Percentiles rank a stretch among this genome's conserved stretches.
Conservation (phyloP, 257 asterid species). For the Thymus quinquecostatus region DNA sequence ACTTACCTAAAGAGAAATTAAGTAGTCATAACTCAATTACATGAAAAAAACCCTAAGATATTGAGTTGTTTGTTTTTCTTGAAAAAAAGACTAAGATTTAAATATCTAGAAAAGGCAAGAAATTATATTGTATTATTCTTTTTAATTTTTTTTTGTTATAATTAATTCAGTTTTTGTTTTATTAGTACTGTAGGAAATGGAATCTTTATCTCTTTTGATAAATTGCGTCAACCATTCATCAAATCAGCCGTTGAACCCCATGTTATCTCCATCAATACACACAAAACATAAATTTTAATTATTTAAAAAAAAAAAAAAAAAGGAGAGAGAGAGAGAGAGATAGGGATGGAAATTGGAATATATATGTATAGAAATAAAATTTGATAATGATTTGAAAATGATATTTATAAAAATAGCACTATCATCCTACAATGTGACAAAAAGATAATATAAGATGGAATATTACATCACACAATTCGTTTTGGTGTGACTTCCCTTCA, state of each 20-base stretch:
- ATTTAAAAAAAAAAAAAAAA: background rate
- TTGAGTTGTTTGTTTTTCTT: too few relatives aligned
- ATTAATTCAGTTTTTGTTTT: background rate
- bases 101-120: background rate
- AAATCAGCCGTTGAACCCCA: constrained; percentile 21
- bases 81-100: background rate
- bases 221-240: constrained; percentile 32
- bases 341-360: background rate
- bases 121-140: background rate
- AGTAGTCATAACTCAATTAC: too few relatives aligned
- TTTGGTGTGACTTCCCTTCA: constrained; percentile 27
- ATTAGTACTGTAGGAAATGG: constrained; percentile 5
- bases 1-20: too few relatives aligned
- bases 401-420: constrained; percentile 5
- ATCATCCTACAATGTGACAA: constrained; percentile 32
- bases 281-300: background rate
- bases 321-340: constrained; percentile 2
- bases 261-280: constrained; percentile 1
- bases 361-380: too few relatives aligned
- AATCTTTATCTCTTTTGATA: background rate
- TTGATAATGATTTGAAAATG: constrained; percentile 23
- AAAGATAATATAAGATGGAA: constrained; percentile 32
- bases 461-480: constrained; percentile 32
- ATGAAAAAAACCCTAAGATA: too few relatives aligned
- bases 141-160: background rate